Base-by-base conservation (phyloP, 768 basidiomycete genomes). In the Heimioporus sp. region DNA sequence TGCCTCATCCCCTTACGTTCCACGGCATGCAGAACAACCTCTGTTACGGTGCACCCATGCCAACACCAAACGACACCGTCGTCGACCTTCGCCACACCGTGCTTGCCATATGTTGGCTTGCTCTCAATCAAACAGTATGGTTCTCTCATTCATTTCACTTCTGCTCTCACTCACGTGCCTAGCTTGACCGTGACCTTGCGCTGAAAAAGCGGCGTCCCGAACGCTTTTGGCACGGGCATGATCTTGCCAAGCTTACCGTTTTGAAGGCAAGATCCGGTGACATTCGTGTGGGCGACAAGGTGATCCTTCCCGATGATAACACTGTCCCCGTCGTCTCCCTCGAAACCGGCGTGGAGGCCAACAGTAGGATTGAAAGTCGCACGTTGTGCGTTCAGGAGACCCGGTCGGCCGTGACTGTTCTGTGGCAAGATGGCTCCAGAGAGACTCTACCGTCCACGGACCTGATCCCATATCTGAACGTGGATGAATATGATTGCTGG, bases 401-500 rank as follows among this genome's bases (percentile, higher is more conserved):
- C 4, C 73, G 77, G 49, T 88, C 92, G n/a, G 73, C 68, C 10
- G 73, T 89, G 21, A 78, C 80, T 24, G 74, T 98, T 31, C 66
- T 95, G 11, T 98, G 95, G 95, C 94, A 97, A 73, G 85, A 92
- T 65, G 93, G 92, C 20, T 77, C 74, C 17, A 73, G 67, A 44
- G 88, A 92, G 69, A 77, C 73, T 3, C 49, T 87, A 36, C 76
- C 71, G 41, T 79, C 90, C 20, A 80, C 76, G 10, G 77, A 83
- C 19, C 71, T 95, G 17, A 83, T 94, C 39, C 92, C 92, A 4
- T 88, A 95, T 64, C 66, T 87, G 46, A 91, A 91, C 54, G 81
- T 92, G 10, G 94, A 96, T 66, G 94, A 97, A 70, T 91, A 90
- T 65, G 94, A 92, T 65, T 91, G 86, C 67, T 94, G 90, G 89